Evolutionary conservation across 176 grass and related monocot species (phyloP).

Genomic region (Typha latifolia): DNA sequence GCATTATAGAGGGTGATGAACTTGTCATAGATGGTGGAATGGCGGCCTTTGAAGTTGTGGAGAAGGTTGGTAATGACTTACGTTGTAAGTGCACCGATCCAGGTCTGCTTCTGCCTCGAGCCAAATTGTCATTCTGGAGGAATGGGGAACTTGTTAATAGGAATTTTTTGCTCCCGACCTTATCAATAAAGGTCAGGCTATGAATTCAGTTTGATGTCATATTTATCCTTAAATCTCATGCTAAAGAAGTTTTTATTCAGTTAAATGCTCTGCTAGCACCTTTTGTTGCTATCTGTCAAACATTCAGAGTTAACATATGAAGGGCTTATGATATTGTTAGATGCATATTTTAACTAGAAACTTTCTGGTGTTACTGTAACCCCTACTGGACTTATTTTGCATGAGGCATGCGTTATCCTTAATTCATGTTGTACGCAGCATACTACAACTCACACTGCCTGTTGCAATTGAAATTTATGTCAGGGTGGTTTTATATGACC

Average conservation of each 20-base stretch:
- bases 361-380: too few relatives aligned
- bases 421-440: too few relatives aligned
- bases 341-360: too few relatives aligned
- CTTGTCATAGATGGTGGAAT: constrained; percentile 71
- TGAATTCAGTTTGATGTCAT: background rate
- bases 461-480: too few relatives aligned
- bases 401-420: too few relatives aligned
- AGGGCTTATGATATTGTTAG: too few relatives aligned
- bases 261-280: too few relatives aligned
- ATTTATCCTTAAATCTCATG: background rate
- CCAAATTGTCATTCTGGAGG: constrained; percentile 70
- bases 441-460: too few relatives aligned
- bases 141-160: constrained; percentile 43
- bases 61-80: constrained; percentile 44
- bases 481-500: too few relatives aligned
- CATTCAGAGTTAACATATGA: too few relatives aligned
- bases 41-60: constrained; percentile 54
- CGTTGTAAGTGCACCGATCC: constrained; percentile 51
- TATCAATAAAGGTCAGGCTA: constrained; percentile 48
- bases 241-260: background rate
- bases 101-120: constrained; percentile 60
- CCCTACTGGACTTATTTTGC: too few relatives aligned
- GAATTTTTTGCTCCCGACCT: constrained; percentile 50
- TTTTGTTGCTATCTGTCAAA: too few relatives aligned
- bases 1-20: constrained; percentile 50